A percentile compares a stretch with the other conserved stretches of the same genome.
phyloP scores from a whole-genome alignment of 495 filamentous ascomycete species.

The Trichoderma orchidacearum region DNA sequence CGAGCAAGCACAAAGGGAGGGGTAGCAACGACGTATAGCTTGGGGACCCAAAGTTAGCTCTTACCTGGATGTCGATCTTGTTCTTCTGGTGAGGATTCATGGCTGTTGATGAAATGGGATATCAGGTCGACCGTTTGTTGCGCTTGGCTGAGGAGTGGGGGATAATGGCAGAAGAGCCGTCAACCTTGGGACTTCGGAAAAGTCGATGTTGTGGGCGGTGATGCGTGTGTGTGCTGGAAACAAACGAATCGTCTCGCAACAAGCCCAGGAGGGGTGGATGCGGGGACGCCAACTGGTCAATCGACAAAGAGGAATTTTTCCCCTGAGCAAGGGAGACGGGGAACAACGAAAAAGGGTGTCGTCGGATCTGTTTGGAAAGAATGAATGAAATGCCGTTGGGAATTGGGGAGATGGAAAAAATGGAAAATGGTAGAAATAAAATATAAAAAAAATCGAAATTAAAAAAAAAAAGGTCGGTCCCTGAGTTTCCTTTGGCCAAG shows the following conservation, averaged over 20 bases:
- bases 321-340: background rate
- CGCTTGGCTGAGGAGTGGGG: too few species aligned
- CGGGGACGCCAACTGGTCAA: background rate
- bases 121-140: background rate
- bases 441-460: background rate
- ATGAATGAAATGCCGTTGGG: background rate
- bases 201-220: background rate
- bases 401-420: background rate
- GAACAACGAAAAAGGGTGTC: background rate
- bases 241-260: background rate
- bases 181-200: background rate
- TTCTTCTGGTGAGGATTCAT: conserved; percentile 97
- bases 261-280: background rate
- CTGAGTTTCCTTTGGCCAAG: background rate
- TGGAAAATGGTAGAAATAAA: background rate
- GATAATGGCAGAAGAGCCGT: background rate
- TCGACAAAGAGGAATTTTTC: background rate
- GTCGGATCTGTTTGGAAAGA: too few species aligned
- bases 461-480: background rate
- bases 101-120: conserved; percentile 10
- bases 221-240: background rate
- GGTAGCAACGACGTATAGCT: conserved; percentile 4
- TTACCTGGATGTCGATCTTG: conserved; percentile 88
- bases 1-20: background rate
- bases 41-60: conserved; percentile 28